Evolutionary conservation across 2,329 filamentous ascomycete genomes (phyloP).

Genomic region (Penicillium vulpinum): DNA sequence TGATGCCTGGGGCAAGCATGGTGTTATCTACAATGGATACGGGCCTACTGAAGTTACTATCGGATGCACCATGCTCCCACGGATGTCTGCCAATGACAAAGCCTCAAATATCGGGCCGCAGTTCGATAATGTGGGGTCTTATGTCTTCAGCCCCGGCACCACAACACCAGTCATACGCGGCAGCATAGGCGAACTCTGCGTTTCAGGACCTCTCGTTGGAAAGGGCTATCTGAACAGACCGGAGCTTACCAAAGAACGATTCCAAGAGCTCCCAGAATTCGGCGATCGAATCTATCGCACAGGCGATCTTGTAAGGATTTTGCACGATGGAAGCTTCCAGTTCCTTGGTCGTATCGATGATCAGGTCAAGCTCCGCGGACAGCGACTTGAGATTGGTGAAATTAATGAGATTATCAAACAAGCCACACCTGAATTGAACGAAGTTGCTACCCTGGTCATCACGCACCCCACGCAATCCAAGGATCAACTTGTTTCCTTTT

Average conservation of each 20-base stretch:
- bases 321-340: conserved; percentile 79
- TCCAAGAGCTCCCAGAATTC: conserved; percentile 63
- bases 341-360: conserved; percentile 88
- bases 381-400: conserved; percentile 85
- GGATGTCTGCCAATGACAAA: conserved; percentile 73
- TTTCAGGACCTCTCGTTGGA: conserved; percentile 82
- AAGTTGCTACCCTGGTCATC: conserved; percentile 74
- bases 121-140: conserved; percentile 84
- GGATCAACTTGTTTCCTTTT: conserved; percentile 79
- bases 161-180: conserved; percentile 72
- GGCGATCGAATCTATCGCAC: conserved; percentile 76
- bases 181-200: conserved; percentile 81
- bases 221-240: conserved; percentile 82
- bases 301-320: conserved; percentile 79
- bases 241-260: conserved; percentile 74
- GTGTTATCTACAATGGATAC: conserved; percentile 88
- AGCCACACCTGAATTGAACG: conserved; percentile 58
- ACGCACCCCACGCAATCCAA: conserved; percentile 72
- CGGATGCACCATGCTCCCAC: conserved; percentile 84
- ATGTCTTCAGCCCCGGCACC: conserved; percentile 70
- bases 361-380: conserved; percentile 87
- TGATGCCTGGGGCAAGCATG: conserved; percentile 75
- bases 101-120: conserved; percentile 85
- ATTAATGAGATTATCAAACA: conserved; percentile 80
- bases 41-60: conserved; percentile 93